A percentile compares a stretch with the other conserved stretches of the same genome.
These are phyloP conservation scores for Actinomortierella wolfii DNA, from an alignment of 371 early-diverging fungal genomes.

Conservation along the genomic window DNA sequence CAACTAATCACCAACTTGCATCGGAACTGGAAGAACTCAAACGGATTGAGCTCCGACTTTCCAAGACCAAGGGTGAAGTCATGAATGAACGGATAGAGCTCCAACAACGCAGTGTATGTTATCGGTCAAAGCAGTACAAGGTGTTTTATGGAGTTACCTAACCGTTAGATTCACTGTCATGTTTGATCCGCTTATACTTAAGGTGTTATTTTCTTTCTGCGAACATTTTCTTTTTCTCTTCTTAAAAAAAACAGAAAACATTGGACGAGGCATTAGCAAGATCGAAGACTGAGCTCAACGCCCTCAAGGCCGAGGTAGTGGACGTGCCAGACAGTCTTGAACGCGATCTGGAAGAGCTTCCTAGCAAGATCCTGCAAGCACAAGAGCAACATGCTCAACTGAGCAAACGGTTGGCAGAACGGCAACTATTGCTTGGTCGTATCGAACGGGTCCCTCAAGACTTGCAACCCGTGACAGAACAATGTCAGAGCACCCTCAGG, in stretches of 20 bases:
- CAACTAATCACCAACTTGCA: constrained; percentile 15
- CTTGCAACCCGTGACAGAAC: too few relatives aligned
- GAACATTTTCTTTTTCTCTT: constrained; percentile 34
- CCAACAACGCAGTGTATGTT: constrained; percentile 2
- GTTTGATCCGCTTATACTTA: not conserved
- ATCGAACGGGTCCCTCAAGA: too few relatives aligned
- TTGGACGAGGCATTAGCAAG: constrained; percentile 16
- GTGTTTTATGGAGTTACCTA: not conserved
- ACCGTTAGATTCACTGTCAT: not conserved
- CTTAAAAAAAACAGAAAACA: constrained; percentile 13
- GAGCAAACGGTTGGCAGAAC: too few relatives aligned
- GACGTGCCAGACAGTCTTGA: constrained; percentile 38
- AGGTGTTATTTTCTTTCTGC: not conserved
- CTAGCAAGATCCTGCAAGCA: constrained; percentile 9
- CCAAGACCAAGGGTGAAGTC: constrained; percentile 18
- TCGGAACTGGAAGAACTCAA: constrained; percentile 21
- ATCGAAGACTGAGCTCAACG: constrained; percentile 17
- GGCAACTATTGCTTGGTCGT: too few relatives aligned
- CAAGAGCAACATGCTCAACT: too few relatives aligned
- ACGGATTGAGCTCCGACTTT: constrained; percentile 12
- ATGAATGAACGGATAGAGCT: constrained; percentile 12
- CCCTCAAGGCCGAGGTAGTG: constrained; percentile 14
- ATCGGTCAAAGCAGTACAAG: constrained; percentile 4
- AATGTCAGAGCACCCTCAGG: too few relatives aligned
- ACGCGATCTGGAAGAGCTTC: constrained; percentile 25